Evolutionary conservation across 2,329 filamentous ascomycete species (phyloP).

Genomic region (Colletotrichum sp.): DNA sequence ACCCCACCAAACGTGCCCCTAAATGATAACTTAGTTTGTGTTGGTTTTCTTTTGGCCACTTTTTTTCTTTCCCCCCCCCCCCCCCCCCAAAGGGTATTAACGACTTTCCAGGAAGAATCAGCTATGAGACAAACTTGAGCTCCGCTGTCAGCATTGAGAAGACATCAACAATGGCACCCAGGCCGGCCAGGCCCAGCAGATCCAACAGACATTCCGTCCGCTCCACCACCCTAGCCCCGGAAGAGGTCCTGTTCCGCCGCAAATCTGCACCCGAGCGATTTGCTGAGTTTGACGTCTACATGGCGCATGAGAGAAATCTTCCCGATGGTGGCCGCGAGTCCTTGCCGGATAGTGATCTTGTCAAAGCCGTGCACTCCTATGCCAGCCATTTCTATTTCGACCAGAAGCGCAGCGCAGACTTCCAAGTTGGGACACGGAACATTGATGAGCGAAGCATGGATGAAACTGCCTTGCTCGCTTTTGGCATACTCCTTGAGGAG

Average conservation of each 20-base stretch:
- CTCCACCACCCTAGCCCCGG: slow-evolving; percentile 60
- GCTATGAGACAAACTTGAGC: not conserved
- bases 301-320: slow-evolving; percentile 63
- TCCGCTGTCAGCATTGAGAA: not conserved
- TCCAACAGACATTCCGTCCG: slow-evolving; percentile 30
- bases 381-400: slow-evolving; percentile 68
- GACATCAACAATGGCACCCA: not conserved
- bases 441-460: slow-evolving; percentile 71
- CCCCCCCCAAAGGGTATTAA: not conserved
- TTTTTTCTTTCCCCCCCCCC: no score
- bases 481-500: slow-evolving; percentile 80
- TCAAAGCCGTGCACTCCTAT: slow-evolving; percentile 74
- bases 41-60: no score
- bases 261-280: slow-evolving; percentile 70
- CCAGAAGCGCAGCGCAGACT: not conserved
- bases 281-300: slow-evolving; percentile 75
- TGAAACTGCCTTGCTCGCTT: slow-evolving; percentile 76
- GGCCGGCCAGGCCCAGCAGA: not conserved
- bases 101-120: slow-evolving; percentile 11
- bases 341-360: slow-evolving; percentile 72
- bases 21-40: no score
- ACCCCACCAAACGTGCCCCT: no score
- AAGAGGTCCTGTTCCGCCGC: slow-evolving; percentile 73
- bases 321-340: slow-evolving; percentile 47
- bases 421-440: slow-evolving; percentile 28